Evolutionary conservation across 352 stramenopile genomes (phyloP), one percentile per base, ranked within the genome.

Genomic region (Globisporangium spiculum): DNA sequence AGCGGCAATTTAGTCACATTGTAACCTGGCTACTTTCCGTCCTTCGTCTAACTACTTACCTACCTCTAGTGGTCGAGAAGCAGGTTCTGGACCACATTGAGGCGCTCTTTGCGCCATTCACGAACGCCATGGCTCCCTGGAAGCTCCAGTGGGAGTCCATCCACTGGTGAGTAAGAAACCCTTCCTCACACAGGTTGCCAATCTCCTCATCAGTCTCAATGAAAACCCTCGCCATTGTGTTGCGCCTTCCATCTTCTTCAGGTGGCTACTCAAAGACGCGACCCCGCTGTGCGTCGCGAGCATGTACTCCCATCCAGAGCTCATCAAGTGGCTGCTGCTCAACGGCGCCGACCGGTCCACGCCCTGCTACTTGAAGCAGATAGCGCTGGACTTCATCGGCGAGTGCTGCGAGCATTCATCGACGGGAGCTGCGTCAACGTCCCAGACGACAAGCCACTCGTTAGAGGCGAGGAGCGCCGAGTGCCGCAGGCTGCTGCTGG

Each of bases 201-300:
- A 48, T 20, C 41, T 14, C 41, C 36, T 16, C 36, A 14, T 44
- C 36, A 44, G 0, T 44, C 10, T 44, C 36, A 44, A 9, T n/a
- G 20, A n/a, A 48, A 4, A 14, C 41, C 16, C 14, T 20, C 41
- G 6, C 41, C 41, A 20, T 48, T 48, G 16, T 48, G 41, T 48
- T 48, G 14, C 16, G 41, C 16, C 16, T 48, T 22, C 16, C 16
- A n/a, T 22, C 34, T 56, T 20, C 4, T 7, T 4, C 59, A 83
- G 79, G 79, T 92, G 84, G 84, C 85, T 91, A 71, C 69, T 93
- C 26, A 72, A 84, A 44, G 73, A 83, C 18, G 83, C 83, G 9
- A 91, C 82, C 1, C 78, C 84, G 44, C 73, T 93, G n/a, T 91
- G 88, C 67, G 58, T 90, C 16, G 83, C 84, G 30, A 79, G 80